Evolutionary conservation across 164 flowering plant species (phyloP).

Genomic region (Buxus sempervirens): DNA sequence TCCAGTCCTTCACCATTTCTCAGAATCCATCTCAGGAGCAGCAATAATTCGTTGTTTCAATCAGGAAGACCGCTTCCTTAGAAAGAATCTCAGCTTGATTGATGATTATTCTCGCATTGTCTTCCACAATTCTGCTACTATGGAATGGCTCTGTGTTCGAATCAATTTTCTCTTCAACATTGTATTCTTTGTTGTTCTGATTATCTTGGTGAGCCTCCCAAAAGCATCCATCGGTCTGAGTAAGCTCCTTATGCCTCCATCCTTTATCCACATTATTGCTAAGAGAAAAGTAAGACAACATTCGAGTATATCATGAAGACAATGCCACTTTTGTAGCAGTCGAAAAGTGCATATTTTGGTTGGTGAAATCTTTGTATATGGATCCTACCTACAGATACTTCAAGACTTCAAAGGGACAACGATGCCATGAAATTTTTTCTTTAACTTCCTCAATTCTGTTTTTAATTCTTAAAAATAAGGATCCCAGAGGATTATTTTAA

Average conservation of each 20-base stretch:
- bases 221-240: slow-evolving; percentile 66
- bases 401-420: too few relatives aligned
- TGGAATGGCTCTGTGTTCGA: slow-evolving; percentile 85
- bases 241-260: slow-evolving; percentile 35
- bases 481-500: too few relatives aligned
- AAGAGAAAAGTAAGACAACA: too few relatives aligned
- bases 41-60: slow-evolving; percentile 65
- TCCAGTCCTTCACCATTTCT: slow-evolving; percentile 76
- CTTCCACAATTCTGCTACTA: slow-evolving; percentile 67
- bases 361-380: too few relatives aligned
- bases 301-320: neutral
- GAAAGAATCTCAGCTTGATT: slow-evolving; percentile 34
- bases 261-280: neutral
- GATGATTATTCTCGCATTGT: slow-evolving; percentile 66
- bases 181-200: slow-evolving; percentile 64
- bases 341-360: too few relatives aligned
- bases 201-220: slow-evolving; percentile 74
- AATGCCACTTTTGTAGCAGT: too few relatives aligned
- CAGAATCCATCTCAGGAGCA: slow-evolving; percentile 68
- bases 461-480: too few relatives aligned
- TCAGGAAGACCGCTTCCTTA: slow-evolving; percentile 57
- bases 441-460: too few relatives aligned
- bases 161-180: slow-evolving; percentile 75
- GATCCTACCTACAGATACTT: too few relatives aligned
- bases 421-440: too few relatives aligned